These are phyloP conservation scores for Mrakia gelida DNA, from an alignment of 768 basidiomycete genomes.

Conservation along the genomic window DNA sequence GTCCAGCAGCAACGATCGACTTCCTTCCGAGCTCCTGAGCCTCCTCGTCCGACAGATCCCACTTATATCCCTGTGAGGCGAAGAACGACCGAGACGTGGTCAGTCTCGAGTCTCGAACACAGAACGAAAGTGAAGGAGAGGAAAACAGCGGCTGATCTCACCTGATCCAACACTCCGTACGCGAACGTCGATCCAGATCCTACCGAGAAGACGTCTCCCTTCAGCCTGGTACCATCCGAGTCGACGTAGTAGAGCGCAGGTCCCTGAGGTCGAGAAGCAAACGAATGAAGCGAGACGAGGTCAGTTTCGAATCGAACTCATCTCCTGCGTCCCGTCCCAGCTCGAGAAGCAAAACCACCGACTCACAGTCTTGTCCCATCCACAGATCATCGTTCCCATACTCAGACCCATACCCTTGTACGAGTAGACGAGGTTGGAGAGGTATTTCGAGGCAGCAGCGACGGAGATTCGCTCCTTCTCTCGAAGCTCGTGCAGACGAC, in stretches of 20 bases:
- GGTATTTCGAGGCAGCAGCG: constrained; percentile 96
- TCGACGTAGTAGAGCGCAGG: constrained; percentile 96
- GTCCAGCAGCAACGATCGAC: constrained; percentile 94
- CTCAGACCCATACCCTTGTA: constrained; percentile 99
- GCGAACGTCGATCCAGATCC: constrained; percentile 98
- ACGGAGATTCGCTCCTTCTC: constrained; percentile 96
- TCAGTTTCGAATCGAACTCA: background rate
- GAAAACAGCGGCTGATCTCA: constrained; percentile 49
- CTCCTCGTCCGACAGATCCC: constrained; percentile 87
- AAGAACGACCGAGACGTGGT: background rate
- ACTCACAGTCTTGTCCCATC: constrained; percentile 92
- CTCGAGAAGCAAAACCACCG: constrained; percentile 38
- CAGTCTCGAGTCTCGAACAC: background rate
- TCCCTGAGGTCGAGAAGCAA: constrained; percentile 52
- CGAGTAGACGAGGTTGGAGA: constrained; percentile 92
- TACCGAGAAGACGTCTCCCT: constrained; percentile 96
- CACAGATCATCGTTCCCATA: constrained; percentile 99
- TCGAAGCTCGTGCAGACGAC: constrained; percentile 90
- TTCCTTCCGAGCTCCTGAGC: constrained; percentile 89
- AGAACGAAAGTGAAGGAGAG: background rate
- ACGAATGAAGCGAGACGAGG: background rate
- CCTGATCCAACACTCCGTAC: constrained; percentile 97
- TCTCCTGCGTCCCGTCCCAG: background rate
- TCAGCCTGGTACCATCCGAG: constrained; percentile 89
- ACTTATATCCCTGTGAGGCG: constrained; percentile 53